Evolutionary conservation across 2,329 filamentous ascomycete genomes (phyloP), one percentile per base, ranked within the genome.

Genomic region (Leptosphaerulina australis): DNA sequence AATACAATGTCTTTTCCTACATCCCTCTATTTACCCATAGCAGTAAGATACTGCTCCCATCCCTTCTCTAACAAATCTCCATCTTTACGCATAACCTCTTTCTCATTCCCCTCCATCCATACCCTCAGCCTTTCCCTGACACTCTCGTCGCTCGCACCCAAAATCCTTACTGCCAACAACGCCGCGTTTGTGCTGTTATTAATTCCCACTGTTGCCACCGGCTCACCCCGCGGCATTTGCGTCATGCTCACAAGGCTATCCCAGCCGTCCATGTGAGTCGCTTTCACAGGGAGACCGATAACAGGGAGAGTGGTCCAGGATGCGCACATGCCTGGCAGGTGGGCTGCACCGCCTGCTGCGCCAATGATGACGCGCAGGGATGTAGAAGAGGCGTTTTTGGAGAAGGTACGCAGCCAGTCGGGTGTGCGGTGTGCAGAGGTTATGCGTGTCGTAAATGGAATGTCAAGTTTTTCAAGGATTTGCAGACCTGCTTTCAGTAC

Each of bases 381-480:
- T 1, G 66, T 65, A 4, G 53, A 46, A 0, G 69, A 59, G 2
- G 77, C 78, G 6, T 56, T 37, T 36, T 73, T 73, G 33, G 75
- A 76, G 62, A 74, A 81, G 3, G 68, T 61, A 36, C 74, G 73
- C 64, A 81, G 78, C 70, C 72, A 76, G 61, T 75, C 67, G 2
- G 78, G 78, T 0, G 79, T 81, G 41, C 79, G 74, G 65, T 81
- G 79, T 0, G 90, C 90, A 2, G 88, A 92, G 0, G 89, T 92
- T 66, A 94, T 92, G 64, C 84, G 84, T 12, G 85, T 80, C 5
- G 87, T 83, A 74, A 84, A 89, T 0, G 88, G 86, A 9, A 94
- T 87, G n/a, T 77, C 68, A 54, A 93, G 88, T n/a, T 83, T 78
- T 45, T 82, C 77, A 3, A 92, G 80, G 25, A 90, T 80, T 50